These are phyloP conservation scores for Myriosclerotinia curreyana DNA, from an alignment of 2,329 filamentous ascomycete species.

Conservation along the genomic window DNA sequence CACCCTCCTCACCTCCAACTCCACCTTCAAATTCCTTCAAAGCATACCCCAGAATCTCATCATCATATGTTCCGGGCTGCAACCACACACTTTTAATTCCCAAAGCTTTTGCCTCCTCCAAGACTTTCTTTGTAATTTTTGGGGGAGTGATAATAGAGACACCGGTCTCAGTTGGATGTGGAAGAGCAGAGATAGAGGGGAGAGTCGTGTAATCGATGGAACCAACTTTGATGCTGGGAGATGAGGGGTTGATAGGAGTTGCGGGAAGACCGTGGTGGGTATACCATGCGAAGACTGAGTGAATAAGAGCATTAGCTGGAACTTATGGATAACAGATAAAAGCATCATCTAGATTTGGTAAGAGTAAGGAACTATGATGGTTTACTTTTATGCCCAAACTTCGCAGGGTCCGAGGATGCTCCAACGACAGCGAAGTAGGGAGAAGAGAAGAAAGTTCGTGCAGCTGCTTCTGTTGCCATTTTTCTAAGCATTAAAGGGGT, in stretches of 20 bases:
- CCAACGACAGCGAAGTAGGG: slow-evolving; percentile 84
- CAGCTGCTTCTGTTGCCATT: slow-evolving; percentile 67
- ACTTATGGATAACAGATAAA: neutral
- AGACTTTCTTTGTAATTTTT: slow-evolving; percentile 65
- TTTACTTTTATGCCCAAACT: slow-evolving; percentile 84
- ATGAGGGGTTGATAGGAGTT: slow-evolving; percentile 77
- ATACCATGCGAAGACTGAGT: slow-evolving; percentile 85
- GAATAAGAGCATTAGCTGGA: slow-evolving; percentile 20
- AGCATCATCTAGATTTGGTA: neutral
- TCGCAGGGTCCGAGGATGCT: slow-evolving; percentile 77
- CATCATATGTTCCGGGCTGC: slow-evolving; percentile 85
- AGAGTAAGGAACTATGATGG: neutral
- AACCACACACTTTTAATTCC: slow-evolving; percentile 79
- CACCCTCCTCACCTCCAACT: slow-evolving; percentile 59
- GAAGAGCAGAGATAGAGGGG: slow-evolving; percentile 58
- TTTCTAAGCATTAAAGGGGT: slow-evolving; percentile 27
- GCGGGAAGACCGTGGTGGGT: slow-evolving; percentile 70
- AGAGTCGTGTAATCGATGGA: slow-evolving; percentile 48
- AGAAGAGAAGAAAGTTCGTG: slow-evolving; percentile 76
- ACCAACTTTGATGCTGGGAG: slow-evolving; percentile 60
- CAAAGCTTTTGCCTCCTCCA: slow-evolving; percentile 72
- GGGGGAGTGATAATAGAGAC: slow-evolving; percentile 89
- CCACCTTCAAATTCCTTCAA: slow-evolving; percentile 65
- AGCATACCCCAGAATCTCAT: slow-evolving; percentile 69
- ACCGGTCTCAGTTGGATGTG: slow-evolving; percentile 65